Percentiles rank a stretch among this genome's conserved stretches.
Conservation (phyloP, 768 basidiomycete species). For the Cystobasidium ongulense region DNA sequence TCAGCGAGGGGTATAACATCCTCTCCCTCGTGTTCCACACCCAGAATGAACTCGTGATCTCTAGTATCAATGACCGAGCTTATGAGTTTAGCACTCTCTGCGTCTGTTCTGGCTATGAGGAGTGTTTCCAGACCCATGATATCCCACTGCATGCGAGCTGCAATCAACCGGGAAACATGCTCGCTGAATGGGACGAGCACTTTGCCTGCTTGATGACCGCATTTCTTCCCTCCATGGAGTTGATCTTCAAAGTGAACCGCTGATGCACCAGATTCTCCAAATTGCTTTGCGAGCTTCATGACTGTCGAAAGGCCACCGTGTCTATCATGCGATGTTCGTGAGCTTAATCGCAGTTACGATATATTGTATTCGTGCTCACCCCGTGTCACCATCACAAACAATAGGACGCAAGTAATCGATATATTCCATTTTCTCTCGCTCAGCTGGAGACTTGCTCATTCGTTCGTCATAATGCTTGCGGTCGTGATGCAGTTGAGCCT, state of each 20-base stretch:
- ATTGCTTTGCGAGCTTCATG: constrained; percentile 87
- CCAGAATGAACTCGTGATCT: constrained; percentile 59
- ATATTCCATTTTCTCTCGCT: constrained; percentile 63
- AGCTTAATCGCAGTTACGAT: not conserved
- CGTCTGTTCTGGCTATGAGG: constrained; percentile 83
- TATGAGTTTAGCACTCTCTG: constrained; percentile 75
- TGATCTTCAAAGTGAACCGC: constrained; percentile 91
- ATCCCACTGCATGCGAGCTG: constrained; percentile 83
- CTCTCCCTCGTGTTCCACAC: constrained; percentile 44
- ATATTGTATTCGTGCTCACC: constrained; percentile 50
- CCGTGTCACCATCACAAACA: constrained; percentile 89
- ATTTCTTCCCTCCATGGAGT: constrained; percentile 90
- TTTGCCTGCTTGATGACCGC: constrained; percentile 83
- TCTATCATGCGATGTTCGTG: constrained; percentile 46
- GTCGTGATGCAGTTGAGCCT: constrained; percentile 85
- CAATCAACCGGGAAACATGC: constrained; percentile 72
- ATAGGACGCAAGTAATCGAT: constrained; percentile 85
- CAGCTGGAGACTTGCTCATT: constrained; percentile 57
- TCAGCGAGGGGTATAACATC: constrained; percentile 56
- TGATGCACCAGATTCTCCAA: constrained; percentile 90
- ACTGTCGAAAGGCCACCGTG: constrained; percentile 88
- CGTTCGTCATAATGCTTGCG: constrained; percentile 86
- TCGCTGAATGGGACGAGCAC: constrained; percentile 84
- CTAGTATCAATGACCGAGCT: constrained; percentile 70
- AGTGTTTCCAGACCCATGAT: constrained; percentile 79